Evolutionary conservation across 1,284 basidiomycete genomes (phyloP), one percentile per base, ranked within the genome.

Genomic region (Ustilago sp.): DNA sequence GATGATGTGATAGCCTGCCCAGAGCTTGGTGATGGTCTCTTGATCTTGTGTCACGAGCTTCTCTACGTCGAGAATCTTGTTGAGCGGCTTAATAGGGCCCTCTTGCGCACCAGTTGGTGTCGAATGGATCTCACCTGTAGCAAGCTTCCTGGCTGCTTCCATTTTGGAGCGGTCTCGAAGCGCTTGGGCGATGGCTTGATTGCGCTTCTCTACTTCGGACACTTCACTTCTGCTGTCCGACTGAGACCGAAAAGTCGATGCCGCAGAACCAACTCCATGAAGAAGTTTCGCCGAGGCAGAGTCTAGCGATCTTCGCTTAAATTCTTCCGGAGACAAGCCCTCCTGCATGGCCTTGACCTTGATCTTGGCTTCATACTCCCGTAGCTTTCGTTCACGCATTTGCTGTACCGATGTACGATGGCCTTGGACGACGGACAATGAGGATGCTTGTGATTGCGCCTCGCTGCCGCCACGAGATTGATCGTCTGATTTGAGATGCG

Each of bases 1-100:
- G 59, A 85, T 55, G 13, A 64, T 79, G 69, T 86, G 84, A 55
- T 85, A 86, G 19, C 68, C 75, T 4, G 84, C 80, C 84, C 84
- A 86, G 4, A 86, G 80, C 58, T 85, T 76, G 57, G 70, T 60
- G 48, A 85, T 80, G 13, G 61, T 80, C 35, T 80, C 79, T 0
- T 68, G 36, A 13, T 75, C 59, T 43, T 80, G 75, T 2, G 63
- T 58, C n/a, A 47, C 19, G 12, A 85, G 73, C 68, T 82, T 83
- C 23, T 78, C 69, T 8, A 85, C 48, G 38, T 85, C 77, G 41
- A 85, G 66, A 47, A 85, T 73, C 51, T 68, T 63, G 58, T 35
- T 65, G 54, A 83, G 80, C 7, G 82, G 76, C 66, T 84, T 82
- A 53, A 83, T 68, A 15, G 80, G 77, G 0, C 74, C 63, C 6